Base-by-base conservation (phyloP, 176 grass and related monocot genomes). In the Zoysia japonica region DNA sequence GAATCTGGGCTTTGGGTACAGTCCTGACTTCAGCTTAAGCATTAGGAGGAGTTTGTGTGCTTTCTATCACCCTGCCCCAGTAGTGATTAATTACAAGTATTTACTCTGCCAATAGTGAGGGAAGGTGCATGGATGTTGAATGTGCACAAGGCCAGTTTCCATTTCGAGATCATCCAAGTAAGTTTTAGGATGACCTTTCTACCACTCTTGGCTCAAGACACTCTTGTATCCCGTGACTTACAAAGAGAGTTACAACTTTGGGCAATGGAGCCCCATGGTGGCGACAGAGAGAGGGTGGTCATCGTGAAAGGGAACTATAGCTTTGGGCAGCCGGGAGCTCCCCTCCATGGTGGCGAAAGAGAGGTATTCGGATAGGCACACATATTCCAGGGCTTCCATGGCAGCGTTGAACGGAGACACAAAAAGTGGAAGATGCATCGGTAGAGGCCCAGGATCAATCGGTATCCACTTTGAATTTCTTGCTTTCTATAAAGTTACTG, bases 231-330 rank as follows among this genome's bases (percentile, higher is more conserved):
- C 28, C 16, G 15, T 5, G 13, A 39, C 54, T n/a, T 8, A 54
- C 36, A 74, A 57, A 57, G 16, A 74, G 52, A 74, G 59, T 63
- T 37, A 44, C 20, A 74, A 12, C 53, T 55, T 74, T 74, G 16
- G 53, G 71, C 11, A 74, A 16, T 5, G 56, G 71, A 59, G 39
- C 1, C 8, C 16, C 16, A 20, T 11, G 52, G 53, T 56, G 51
- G 71, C 4, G 15, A 59, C 16, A 74, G 52, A 15, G 62, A 41
- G 38, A 64, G 1, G 17, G 7, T 59, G 7, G 56, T 20, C n/a
- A 59, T 20, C 9, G n/a, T 8, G 56, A 59, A 59, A 57, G 17
- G 19, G 54, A 20, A 59, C 7, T 49, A 13, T 13, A 73, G 38
- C 50, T 53, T 74, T 74, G 37, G 52, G 71, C 11, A 44, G 39